phyloP scores from a whole-genome alignment of 2,329 filamentous ascomycete species.

The Arthrinium phaeospermum region DNA sequence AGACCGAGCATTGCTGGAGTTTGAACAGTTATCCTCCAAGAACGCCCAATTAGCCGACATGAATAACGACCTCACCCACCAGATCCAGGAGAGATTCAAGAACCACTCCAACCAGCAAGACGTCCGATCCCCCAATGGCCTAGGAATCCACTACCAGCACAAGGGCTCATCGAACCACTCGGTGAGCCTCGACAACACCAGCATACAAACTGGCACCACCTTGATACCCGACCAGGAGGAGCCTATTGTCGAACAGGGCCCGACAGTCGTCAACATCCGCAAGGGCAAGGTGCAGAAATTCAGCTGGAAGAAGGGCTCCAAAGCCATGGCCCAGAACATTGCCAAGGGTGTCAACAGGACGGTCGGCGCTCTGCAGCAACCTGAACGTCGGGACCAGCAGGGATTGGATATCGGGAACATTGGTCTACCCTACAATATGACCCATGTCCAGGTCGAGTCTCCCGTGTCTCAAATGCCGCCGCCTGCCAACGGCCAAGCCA shows the following conservation, averaged over 20 bases:
- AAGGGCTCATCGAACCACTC: conserved; percentile 55
- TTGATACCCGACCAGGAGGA: conserved; percentile 72
- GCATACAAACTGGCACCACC: conserved; percentile 63
- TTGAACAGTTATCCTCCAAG: conserved; percentile 91
- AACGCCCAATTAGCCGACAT: conserved; percentile 93
- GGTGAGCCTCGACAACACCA: conserved; percentile 57
- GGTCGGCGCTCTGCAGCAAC: conserved; percentile 74
- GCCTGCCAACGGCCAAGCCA: conserved; percentile 36
- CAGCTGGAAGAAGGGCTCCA: conserved; percentile 97
- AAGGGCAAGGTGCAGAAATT: conserved; percentile 96
- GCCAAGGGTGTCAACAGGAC: conserved; percentile 93
- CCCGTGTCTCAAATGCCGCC: conserved; percentile 40
- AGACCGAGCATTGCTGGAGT: conserved; percentile 92
- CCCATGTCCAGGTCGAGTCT: conserved; percentile 59
- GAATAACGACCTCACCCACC: conserved; percentile 93
- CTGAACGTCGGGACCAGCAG: conserved; percentile 59
- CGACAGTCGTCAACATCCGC: conserved; percentile 94
- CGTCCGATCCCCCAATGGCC: conserved; percentile 54
- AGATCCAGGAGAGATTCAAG: conserved; percentile 93
- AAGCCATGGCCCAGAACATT: conserved; percentile 92
- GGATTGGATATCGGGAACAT: conserved; percentile 67
- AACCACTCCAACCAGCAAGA: conserved; percentile 57
- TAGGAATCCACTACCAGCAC: conserved; percentile 62
- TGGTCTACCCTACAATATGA: conserved; percentile 75
- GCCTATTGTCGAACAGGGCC: conserved; percentile 69